Percentiles rank a stretch among this genome's conserved stretches.
Evolutionary conservation across 2,329 filamentous ascomycete species (phyloP).

Genomic region (Phaeophleospora eucalypticola): DNA sequence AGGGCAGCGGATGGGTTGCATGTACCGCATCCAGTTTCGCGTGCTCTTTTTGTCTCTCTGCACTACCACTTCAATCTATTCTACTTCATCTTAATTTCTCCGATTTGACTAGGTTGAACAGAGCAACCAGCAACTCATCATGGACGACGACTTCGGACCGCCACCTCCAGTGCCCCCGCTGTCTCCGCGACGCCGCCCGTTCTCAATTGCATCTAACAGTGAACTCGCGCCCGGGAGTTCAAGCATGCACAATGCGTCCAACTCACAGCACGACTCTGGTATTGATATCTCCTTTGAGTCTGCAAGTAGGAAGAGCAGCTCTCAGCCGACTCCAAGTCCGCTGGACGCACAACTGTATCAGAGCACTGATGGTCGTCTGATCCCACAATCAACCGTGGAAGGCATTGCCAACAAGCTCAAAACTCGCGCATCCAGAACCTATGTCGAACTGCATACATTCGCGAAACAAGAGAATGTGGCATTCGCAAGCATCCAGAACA

Average conservation of each 20-base stretch:
- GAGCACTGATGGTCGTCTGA: neutral
- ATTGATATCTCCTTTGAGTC: neutral
- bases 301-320: neutral
- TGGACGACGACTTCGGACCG: neutral
- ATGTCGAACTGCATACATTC: conserved; percentile 20
- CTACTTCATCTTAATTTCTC: neutral
- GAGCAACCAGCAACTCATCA: neutral
- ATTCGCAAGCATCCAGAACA: conserved; percentile 15
- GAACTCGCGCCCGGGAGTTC: neutral
- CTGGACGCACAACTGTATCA: neutral
- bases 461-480: conserved; percentile 15
- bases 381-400: conserved; percentile 5
- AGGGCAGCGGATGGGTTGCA: neutral
- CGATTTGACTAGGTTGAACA: neutral
- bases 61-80: neutral
- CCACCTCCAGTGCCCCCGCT: neutral
- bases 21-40: neutral
- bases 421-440: conserved; percentile 8
- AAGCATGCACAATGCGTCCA: neutral
- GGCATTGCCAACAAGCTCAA: conserved; percentile 15
- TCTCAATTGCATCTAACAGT: neutral
- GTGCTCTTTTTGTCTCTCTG: neutral
- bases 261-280: neutral
- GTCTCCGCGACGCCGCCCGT: neutral
- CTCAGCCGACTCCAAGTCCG: neutral